Evolutionary conservation across 2,329 filamentous ascomycete species (phyloP), one percentile per base, ranked within the genome.

Genomic region (Madurella fahalii): DNA sequence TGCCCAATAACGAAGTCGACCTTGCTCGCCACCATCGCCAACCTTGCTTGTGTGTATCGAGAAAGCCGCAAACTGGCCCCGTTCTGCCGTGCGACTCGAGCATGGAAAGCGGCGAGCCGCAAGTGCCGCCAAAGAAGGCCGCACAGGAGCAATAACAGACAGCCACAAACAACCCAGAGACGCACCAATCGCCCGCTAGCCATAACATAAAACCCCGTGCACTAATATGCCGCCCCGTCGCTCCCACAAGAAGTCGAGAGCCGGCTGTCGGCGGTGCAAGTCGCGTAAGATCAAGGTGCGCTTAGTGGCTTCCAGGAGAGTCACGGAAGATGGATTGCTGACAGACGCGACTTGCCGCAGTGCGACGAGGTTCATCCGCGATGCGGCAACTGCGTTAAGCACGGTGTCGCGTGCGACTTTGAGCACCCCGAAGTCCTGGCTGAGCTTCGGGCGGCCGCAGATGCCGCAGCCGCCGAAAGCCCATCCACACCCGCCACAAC

Each of bases 191-290:
- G n/a, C n/a, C n/a, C n/a, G n/a, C n/a, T n/a, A n/a, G n/a, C n/a
- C n/a, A 25, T 25, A 25, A 25, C 25, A 25, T 25, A 25, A 25
- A 25, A n/a, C n/a, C 25, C 44, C 31, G 17, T 20, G 41, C 42
- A 34, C 15, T 25, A 58, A 20, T 45, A 86, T 86, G 83, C 81
- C 84, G 57, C 83, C 84, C 31, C 75, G 84, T 64, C 77, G 83
- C 67, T 85, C 84, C 41, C 85, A 88, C 69, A 87, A 85, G 67
- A 88, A 72, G 72, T 86, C 83, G 53, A 78, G 85, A 61, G 79
- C 83, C 49, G 85, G 85, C 44, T 88, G 85, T 63, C 76, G 78
- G 58, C 74, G 81, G 55, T 88, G 85, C 70, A 88, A 87, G 71
- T 74, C 76, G 52, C 76, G 85, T 58, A 87, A 87, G 69, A 86